Evolutionary conservation across 1,284 basidiomycete genomes (phyloP).

Genomic region (Paramarasmius palmivorus): DNA sequence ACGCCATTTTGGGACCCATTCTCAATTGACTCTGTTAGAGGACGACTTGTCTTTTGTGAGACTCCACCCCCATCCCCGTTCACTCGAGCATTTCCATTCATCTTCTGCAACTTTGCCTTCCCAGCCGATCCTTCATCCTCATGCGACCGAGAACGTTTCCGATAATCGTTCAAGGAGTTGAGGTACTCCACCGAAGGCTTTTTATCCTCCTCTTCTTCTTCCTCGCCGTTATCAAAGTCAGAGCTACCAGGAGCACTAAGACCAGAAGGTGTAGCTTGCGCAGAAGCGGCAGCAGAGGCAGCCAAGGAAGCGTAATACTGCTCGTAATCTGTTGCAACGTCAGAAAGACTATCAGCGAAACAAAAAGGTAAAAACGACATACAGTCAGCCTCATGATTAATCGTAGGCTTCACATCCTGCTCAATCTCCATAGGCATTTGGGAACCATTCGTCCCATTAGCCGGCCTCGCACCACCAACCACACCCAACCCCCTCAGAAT

Average conservation of each 20-base stretch:
- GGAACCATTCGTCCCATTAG: slow-evolving; percentile 3
- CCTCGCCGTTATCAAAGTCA: slow-evolving; percentile 40
- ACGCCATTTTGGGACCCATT: slow-evolving; percentile 10
- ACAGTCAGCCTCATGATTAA: slow-evolving; percentile 66
- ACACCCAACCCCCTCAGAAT: slow-evolving; percentile 66
- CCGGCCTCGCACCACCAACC: slow-evolving; percentile 38
- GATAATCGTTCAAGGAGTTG: slow-evolving; percentile 65
- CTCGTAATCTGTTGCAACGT: slow-evolving; percentile 58
- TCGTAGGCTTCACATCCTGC: slow-evolving; percentile 54
- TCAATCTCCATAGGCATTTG: slow-evolving; percentile 35
- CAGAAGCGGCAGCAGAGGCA: slow-evolving; percentile 57
- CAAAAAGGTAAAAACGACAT: slow-evolving; percentile 31
- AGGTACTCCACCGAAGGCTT: slow-evolving; percentile 66
- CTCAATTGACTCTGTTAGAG: not conserved
- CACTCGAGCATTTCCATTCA: slow-evolving; percentile 26
- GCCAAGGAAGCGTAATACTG: slow-evolving; percentile 77
- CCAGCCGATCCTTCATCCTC: slow-evolving; percentile 50
- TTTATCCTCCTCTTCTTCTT: slow-evolving; percentile 61
- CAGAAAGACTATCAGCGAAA: too few relatives aligned
- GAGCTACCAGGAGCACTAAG: slow-evolving; percentile 45
- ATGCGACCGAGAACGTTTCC: slow-evolving; percentile 67
- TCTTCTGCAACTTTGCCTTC: slow-evolving; percentile 47
- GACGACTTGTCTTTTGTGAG: slow-evolving; percentile 11
- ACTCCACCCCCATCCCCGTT: slow-evolving; percentile 20
- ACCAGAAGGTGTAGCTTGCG: slow-evolving; percentile 57